These are phyloP conservation scores for Hyaloscypha variabilis DNA, from an alignment of 495 filamentous ascomycete genomes.

Conservation along the genomic window DNA sequence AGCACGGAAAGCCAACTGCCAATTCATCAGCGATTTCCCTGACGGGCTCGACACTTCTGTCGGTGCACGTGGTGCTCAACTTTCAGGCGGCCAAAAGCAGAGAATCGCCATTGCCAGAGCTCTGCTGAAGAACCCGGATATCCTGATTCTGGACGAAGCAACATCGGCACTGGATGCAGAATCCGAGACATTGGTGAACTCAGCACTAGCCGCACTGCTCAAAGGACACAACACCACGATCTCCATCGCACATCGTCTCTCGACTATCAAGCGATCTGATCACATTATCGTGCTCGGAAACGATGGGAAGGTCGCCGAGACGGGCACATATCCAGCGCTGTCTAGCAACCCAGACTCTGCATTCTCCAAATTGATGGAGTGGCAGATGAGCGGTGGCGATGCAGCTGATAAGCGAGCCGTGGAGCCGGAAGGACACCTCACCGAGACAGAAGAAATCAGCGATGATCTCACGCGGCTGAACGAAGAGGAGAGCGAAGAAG, in stretches of 20 bases:
- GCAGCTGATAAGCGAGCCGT: slow-evolving; percentile 27
- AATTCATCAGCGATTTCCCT: slow-evolving; percentile 95
- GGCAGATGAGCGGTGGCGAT: slow-evolving; percentile 93
- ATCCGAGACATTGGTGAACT: slow-evolving; percentile 92
- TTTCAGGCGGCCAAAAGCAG: slow-evolving; percentile 97
- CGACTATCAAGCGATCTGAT: slow-evolving; percentile 94
- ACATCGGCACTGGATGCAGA: slow-evolving; percentile 96
- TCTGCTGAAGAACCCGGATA: slow-evolving; percentile 93
- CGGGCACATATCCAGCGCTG: slow-evolving; percentile 79
- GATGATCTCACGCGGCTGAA: slow-evolving; percentile 22
- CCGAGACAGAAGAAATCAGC: slow-evolving; percentile 27
- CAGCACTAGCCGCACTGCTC: slow-evolving; percentile 79
- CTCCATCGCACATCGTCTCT: slow-evolving; percentile 91
- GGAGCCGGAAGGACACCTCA: slow-evolving; percentile 29
- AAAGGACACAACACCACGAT: slow-evolving; percentile 91
- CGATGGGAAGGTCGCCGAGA: slow-evolving; percentile 88
- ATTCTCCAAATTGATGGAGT: slow-evolving; percentile 96
- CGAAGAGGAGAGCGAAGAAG: slow-evolving; percentile 16
- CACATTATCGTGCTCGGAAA: slow-evolving; percentile 84
- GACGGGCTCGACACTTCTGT: slow-evolving; percentile 94
- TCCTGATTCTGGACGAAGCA: slow-evolving; percentile 93
- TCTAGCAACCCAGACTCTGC: slow-evolving; percentile 72
- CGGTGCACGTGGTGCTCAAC: slow-evolving; percentile 87
- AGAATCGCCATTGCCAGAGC: slow-evolving; percentile 96
- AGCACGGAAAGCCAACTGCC: slow-evolving; percentile 92